These are phyloP conservation scores for Rosa chinensis DNA, from an alignment of 306 rosid genomes.

Conservation along the genomic window DNA sequence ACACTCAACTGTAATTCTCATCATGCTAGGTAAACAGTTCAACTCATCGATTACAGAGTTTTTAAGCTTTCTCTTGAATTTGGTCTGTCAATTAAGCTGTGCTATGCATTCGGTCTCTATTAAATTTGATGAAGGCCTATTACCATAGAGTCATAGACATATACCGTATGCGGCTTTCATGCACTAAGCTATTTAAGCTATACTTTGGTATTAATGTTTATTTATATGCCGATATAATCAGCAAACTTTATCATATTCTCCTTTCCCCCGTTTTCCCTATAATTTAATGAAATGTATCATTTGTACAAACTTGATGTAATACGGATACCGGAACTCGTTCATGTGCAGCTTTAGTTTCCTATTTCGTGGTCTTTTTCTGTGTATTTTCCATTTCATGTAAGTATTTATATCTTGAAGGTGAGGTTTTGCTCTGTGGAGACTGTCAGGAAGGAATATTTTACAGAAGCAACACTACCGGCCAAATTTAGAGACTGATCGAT, in stretches of 20 bases:
- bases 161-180: neutral
- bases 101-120: neutral
- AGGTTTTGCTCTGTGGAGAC: slow-evolving; percentile 80
- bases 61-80: neutral
- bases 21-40: neutral
- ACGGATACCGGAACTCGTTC: neutral
- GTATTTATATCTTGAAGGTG: slow-evolving; percentile 44
- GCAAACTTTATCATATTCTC: neutral
- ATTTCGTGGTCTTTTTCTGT: neutral
- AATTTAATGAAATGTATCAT: neutral
- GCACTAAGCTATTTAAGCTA: neutral
- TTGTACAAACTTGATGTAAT: neutral
- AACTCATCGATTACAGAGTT: neutral
- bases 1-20: neutral
- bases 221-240: neutral
- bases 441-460: slow-evolving; percentile 73
- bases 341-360: slow-evolving; percentile 3
- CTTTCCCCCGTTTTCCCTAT: neutral
- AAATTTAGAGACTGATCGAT: slow-evolving; percentile 50
- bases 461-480: slow-evolving; percentile 60
- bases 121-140: neutral
- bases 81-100: neutral
- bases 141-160: neutral
- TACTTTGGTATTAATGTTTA: neutral
- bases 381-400: neutral